Evolutionary conservation across 1,139 yeast species (phyloP).

Genomic region (Candida neerlandica): DNA sequence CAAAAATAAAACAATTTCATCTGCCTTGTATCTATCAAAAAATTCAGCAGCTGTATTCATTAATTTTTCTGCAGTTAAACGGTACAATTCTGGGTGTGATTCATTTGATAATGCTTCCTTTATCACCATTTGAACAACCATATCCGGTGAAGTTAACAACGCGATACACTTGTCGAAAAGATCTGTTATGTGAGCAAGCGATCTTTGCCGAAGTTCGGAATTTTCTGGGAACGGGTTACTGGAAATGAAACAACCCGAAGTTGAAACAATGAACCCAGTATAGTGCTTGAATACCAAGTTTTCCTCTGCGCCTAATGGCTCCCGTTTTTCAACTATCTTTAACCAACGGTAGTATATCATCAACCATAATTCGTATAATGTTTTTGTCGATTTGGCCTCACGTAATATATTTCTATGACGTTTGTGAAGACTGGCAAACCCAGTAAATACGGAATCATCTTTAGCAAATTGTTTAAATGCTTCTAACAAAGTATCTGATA

Average conservation of each 20-base stretch:
- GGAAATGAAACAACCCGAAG: constrained; percentile 55
- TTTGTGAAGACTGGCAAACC: constrained; percentile 77
- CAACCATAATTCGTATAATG: constrained; percentile 64
- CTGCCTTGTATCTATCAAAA: constrained; percentile 28
- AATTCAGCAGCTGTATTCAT: constrained; percentile 27
- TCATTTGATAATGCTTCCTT: constrained; percentile 50
- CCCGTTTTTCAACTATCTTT: constrained; percentile 28
- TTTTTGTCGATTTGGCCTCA: constrained; percentile 59
- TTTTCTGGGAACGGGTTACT: constrained; percentile 28
- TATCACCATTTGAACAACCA: constrained; percentile 49
- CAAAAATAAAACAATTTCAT: constrained; percentile 37
- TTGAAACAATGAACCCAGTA: constrained; percentile 63
- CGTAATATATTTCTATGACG: constrained; percentile 58
- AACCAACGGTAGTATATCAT: constrained; percentile 61
- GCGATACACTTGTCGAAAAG: constrained; percentile 55
- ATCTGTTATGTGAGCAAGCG: constrained; percentile 35
- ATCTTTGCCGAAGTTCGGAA: constrained; percentile 27
- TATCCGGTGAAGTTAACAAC: constrained; percentile 52
- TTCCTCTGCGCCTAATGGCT: constrained; percentile 27
- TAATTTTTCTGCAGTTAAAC: constrained; percentile 37
- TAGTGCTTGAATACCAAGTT: constrained; percentile 56
- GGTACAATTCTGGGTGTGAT: constrained; percentile 47
- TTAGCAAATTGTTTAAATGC: constrained; percentile 53
- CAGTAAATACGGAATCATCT: constrained; percentile 68
- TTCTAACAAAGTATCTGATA: constrained; percentile 33